These are phyloP conservation scores for Ogataea zsoltii DNA, from an alignment of 805 yeast species.

Conservation along the genomic window DNA sequence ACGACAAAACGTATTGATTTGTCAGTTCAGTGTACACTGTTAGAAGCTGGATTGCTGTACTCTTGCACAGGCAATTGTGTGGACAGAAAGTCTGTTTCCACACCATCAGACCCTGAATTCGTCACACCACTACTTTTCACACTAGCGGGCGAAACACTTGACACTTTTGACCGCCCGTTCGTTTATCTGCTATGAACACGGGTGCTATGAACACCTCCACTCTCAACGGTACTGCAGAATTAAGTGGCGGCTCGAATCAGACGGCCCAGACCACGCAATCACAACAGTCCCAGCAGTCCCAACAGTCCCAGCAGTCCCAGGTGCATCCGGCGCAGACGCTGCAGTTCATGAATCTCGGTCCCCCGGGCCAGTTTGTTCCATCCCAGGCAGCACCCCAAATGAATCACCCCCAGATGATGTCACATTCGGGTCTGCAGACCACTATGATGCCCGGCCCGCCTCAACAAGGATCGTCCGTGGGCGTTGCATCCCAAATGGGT, in stretches of 20 bases:
- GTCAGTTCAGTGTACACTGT: too few species aligned
- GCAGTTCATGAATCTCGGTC: conserved; percentile 13
- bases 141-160: neutral
- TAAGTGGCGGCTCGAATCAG: conserved; percentile 3
- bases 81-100: too few species aligned
- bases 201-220: neutral
- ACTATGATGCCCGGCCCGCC: conserved; percentile 7
- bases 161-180: neutral
- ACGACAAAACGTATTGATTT: too few species aligned
- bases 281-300: conserved; percentile 8
- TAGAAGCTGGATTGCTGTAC: too few species aligned
- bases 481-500: neutral
- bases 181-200: neutral
- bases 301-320: conserved; percentile 9
- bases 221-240: too few species aligned
- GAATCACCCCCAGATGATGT: conserved; percentile 11
- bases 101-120: too few species aligned
- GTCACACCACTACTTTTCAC: too few species aligned
- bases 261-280: conserved; percentile 1
- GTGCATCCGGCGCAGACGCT: conserved; percentile 11
- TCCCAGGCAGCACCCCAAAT: conserved; percentile 14
- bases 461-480: conserved; percentile 5
- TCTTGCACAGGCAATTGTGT: too few species aligned
- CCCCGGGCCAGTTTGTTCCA: conserved; percentile 11
- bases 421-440: conserved; percentile 13